phyloP scores from a whole-genome alignment of 225 moss, liverwort and hornwort species.

The Rhytidiadelphus loreus region DNA sequence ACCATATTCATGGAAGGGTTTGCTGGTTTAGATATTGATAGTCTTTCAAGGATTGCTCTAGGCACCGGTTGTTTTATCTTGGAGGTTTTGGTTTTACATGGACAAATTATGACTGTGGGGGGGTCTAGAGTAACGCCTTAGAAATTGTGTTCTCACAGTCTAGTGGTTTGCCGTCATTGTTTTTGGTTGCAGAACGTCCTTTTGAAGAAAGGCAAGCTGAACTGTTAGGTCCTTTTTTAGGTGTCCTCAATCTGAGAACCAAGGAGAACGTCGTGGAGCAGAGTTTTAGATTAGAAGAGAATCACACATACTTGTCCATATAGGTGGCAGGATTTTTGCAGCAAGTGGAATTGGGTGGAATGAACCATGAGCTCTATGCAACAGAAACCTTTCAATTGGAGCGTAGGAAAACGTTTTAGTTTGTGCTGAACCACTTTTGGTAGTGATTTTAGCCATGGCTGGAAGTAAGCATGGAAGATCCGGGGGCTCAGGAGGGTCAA shows the following conservation, averaged over 20 bases:
- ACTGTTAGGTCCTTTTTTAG: neutral
- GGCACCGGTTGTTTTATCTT: neutral
- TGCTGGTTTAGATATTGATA: neutral
- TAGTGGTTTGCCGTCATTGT: neutral
- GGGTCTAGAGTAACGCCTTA: neutral
- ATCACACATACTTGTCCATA: neutral
- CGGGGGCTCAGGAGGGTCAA: constrained; percentile 11
- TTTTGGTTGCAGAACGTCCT: neutral
- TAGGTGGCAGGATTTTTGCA: neutral
- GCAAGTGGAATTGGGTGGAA: neutral
- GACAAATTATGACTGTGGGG: neutral
- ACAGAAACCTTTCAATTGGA: neutral
- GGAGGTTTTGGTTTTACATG: neutral
- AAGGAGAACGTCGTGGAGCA: neutral
- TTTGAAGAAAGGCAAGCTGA: neutral
- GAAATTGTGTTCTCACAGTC: neutral
- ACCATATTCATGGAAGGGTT: neutral
- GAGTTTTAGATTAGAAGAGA: neutral
- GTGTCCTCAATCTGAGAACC: neutral
- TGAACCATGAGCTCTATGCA: neutral
- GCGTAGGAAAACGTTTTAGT: neutral
- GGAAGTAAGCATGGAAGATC: constrained; percentile 41
- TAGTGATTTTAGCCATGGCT: constrained; percentile 11
- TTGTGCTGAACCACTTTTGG: neutral
- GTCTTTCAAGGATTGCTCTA: neutral